Percentiles rank a stretch among this genome's conserved stretches.
These are phyloP conservation scores for Alternaria infectoria DNA, from an alignment of 2,329 filamentous ascomycete genomes.

Conservation along the genomic window DNA sequence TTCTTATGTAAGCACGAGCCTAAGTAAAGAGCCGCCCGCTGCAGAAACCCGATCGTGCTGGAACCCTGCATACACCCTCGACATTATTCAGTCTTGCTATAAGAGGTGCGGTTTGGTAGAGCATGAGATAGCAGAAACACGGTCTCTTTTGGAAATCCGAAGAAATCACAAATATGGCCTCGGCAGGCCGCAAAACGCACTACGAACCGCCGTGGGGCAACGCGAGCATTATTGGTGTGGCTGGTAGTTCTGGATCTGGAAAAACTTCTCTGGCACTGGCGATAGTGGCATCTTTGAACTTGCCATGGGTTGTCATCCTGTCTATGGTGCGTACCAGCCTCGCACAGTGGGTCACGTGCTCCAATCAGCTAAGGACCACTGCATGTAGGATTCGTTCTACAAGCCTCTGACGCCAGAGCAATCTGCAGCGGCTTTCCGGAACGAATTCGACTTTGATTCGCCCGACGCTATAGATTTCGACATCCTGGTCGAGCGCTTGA, in stretches of 20 bases:
- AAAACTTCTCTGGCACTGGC: slow-evolving; percentile 94
- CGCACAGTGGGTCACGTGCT: slow-evolving; percentile 31
- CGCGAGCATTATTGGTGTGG: slow-evolving; percentile 94
- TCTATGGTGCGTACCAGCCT: slow-evolving; percentile 73
- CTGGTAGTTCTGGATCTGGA: slow-evolving; percentile 91
- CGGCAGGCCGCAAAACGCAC: slow-evolving; percentile 59
- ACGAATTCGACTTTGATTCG: slow-evolving; percentile 95
- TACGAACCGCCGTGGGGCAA: slow-evolving; percentile 97
- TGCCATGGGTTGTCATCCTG: slow-evolving; percentile 97
- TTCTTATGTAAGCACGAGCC: slow-evolving; percentile 21
- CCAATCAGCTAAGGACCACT: slow-evolving; percentile 15
- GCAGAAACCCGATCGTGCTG: slow-evolving; percentile 17
- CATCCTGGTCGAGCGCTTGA: slow-evolving; percentile 76
- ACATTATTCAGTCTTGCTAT: slow-evolving; percentile 18
- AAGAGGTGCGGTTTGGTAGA: slow-evolving; percentile 6
- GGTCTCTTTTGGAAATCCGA: background rate
- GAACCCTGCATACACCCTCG: slow-evolving; percentile 19
- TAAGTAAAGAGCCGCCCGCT: slow-evolving; percentile 18
- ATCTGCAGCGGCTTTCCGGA: slow-evolving; percentile 79
- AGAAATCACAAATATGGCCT: slow-evolving; percentile 25
- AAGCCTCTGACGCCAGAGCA: slow-evolving; percentile 83
- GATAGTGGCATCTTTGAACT: slow-evolving; percentile 85
- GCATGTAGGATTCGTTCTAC: slow-evolving; percentile 88
- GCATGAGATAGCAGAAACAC: slow-evolving; percentile 12
- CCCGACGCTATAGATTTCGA: slow-evolving; percentile 96